Percentiles rank a stretch among this genome's conserved stretches.
These are phyloP conservation scores for Periconia macrospinosa DNA, from an alignment of 2,329 filamentous ascomycete species.

Conservation along the genomic window DNA sequence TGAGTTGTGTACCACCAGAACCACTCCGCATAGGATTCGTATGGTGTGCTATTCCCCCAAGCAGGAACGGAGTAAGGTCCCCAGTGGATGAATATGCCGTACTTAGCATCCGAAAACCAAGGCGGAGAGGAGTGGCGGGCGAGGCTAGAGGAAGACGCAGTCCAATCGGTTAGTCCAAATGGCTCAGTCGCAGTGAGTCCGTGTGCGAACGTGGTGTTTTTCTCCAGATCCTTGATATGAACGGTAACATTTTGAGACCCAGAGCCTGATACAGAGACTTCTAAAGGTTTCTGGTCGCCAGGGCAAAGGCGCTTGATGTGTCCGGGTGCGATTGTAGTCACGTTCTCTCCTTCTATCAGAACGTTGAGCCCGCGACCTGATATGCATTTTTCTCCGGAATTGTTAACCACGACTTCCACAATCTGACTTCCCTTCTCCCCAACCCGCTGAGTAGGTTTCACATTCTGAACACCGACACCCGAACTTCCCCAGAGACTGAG, in stretches of 20 bases:
- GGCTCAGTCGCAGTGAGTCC: slow-evolving; percentile 5
- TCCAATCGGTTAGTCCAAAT: slow-evolving; percentile 25
- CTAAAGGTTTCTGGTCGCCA: slow-evolving; percentile 16
- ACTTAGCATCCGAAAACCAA: slow-evolving; percentile 61
- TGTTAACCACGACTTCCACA: slow-evolving; percentile 36
- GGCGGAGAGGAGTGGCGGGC: slow-evolving; percentile 21
- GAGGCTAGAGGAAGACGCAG: slow-evolving; percentile 18
- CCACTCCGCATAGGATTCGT: slow-evolving; percentile 48
- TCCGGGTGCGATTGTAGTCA: slow-evolving; percentile 39
- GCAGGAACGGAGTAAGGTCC: slow-evolving; percentile 59
- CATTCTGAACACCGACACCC: slow-evolving; percentile 38
- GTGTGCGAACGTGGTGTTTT: slow-evolving; percentile 7
- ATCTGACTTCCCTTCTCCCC: slow-evolving; percentile 40
- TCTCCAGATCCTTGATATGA: slow-evolving; percentile 7
- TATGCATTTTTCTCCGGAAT: slow-evolving; percentile 13
- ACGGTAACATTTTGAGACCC: slow-evolving; percentile 10
- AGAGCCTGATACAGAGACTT: slow-evolving; percentile 9
- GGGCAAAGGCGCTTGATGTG: slow-evolving; percentile 42
- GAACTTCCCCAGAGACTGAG: slow-evolving; percentile 34
- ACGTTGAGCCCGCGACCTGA: slow-evolving; percentile 10
- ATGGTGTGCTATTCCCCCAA: slow-evolving; percentile 52
- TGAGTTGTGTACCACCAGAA: slow-evolving; percentile 58
- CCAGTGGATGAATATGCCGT: slow-evolving; percentile 65
- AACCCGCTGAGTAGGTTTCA: slow-evolving; percentile 45
- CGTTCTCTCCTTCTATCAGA: slow-evolving; percentile 26